These are phyloP conservation scores for Rhizopogon roseolus DNA, from an alignment of 768 basidiomycete genomes.

Conservation along the genomic window DNA sequence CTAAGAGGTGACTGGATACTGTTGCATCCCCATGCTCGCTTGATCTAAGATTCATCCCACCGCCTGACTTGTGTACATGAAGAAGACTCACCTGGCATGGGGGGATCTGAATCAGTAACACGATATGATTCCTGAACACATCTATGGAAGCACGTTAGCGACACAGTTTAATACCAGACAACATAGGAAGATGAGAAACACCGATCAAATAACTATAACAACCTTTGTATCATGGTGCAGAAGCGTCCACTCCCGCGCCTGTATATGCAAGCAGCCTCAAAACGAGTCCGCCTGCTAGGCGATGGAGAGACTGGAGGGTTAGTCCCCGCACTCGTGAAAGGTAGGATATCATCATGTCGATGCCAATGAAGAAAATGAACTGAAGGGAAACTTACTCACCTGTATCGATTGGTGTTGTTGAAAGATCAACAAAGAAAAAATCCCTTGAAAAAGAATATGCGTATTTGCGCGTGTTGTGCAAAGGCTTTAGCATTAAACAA, in stretches of 20 bases:
- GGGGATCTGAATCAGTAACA: neutral
- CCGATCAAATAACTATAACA: conserved; percentile 33
- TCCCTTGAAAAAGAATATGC: neutral
- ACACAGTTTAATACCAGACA: neutral
- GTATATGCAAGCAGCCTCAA: conserved; percentile 30
- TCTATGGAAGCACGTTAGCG: conserved; percentile 5
- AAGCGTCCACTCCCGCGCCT: conserved; percentile 30
- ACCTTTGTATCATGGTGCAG: conserved; percentile 26
- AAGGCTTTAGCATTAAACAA: conserved; percentile 17
- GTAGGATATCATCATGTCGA: conserved; percentile 26
- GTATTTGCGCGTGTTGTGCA: conserved; percentile 21
- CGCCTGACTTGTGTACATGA: conserved; percentile 6
- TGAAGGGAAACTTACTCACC: conserved; percentile 4
- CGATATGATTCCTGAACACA: neutral
- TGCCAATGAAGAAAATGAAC: neutral
- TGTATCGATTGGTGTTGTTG: neutral
- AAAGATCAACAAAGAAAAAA: neutral
- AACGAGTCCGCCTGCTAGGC: conserved; percentile 29
- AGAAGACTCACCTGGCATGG: conserved; percentile 3
- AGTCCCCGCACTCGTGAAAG: conserved; percentile 27
- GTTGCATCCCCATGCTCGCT: conserved; percentile 19
- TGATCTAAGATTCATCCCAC: conserved; percentile 22
- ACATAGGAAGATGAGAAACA: neutral
- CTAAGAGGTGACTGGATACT: conserved; percentile 20
- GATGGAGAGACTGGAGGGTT: conserved; percentile 28